These are phyloP conservation scores for Ilyonectria destructans DNA, from an alignment of 2,329 filamentous ascomycete species.

Conservation along the genomic window DNA sequence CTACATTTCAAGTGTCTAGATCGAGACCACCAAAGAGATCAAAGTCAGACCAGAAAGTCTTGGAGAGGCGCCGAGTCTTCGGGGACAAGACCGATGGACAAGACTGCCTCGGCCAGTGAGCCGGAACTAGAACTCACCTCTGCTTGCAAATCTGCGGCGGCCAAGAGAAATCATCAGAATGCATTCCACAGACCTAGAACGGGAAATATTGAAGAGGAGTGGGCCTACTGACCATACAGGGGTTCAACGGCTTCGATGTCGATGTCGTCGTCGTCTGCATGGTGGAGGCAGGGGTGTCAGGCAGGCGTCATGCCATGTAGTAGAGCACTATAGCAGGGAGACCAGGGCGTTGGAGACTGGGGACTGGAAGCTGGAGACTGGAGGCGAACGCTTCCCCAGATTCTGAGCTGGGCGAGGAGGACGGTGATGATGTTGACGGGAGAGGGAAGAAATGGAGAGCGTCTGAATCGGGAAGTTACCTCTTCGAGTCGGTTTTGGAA, in stretches of 20 bases:
- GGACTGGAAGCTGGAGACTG: conserved; percentile 9
- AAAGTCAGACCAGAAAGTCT: conserved; percentile 27
- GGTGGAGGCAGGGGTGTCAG: conserved; percentile 21
- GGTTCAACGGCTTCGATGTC: conserved; percentile 41
- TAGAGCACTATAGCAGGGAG: background rate
- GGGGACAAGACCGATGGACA: conserved; percentile 7
- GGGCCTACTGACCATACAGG: conserved; percentile 40
- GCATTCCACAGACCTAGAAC: conserved; percentile 3
- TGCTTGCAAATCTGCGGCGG: conserved; percentile 42
- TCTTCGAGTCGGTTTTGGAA: conserved; percentile 30
- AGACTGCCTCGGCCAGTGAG: conserved; percentile 24
- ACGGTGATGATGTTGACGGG: conserved; percentile 23
- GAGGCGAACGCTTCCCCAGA: conserved; percentile 12
- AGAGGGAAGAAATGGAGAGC: conserved; percentile 15
- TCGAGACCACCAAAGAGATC: background rate
- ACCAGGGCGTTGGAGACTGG: conserved; percentile 3
- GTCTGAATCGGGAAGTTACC: conserved; percentile 38
- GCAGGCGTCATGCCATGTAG: conserved; percentile 14
- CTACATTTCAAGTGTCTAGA: conserved; percentile 47
- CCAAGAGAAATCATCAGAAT: conserved; percentile 17
- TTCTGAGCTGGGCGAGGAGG: conserved; percentile 11
- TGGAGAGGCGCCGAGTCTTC: background rate
- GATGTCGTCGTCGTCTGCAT: conserved; percentile 41
- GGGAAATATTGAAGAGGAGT: conserved; percentile 5
- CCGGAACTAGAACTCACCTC: conserved; percentile 37